These are phyloP conservation scores for Penicillium mononematosum DNA, from an alignment of 495 filamentous ascomycete species.

Conservation along the genomic window DNA sequence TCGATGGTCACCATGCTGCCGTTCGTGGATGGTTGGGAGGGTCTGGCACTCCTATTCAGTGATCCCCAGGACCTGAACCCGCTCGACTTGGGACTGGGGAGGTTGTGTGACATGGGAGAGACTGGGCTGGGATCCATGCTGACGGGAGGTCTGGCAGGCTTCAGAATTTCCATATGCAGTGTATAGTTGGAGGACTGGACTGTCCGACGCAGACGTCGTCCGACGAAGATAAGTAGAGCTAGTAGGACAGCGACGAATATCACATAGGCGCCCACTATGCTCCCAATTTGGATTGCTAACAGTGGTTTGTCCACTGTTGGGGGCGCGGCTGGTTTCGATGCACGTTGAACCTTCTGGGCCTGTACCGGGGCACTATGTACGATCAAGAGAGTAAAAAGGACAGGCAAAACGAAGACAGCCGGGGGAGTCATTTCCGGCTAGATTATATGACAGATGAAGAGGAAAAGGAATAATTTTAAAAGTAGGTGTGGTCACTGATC, in stretches of 20 bases:
- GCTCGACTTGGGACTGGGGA: conserved; percentile 43
- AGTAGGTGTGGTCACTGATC: conserved; percentile 26
- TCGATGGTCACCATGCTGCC: conserved; percentile 66
- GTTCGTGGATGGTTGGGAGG: conserved; percentile 41
- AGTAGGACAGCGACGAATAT: conserved; percentile 68
- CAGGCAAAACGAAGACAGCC: conserved; percentile 14
- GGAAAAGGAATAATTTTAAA: conserved; percentile 19
- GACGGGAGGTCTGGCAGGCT: conserved; percentile 50
- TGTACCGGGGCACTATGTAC: conserved; percentile 14
- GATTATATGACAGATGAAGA: conserved; percentile 15
- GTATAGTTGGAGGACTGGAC: conserved; percentile 53
- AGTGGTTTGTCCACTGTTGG: conserved; percentile 50
- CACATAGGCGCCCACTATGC: conserved; percentile 77
- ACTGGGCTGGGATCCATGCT: conserved; percentile 50
- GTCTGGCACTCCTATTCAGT: conserved; percentile 32
- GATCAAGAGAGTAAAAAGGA: conserved; percentile 13
- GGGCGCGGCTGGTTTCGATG: conserved; percentile 8
- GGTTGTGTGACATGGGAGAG: conserved; percentile 39
- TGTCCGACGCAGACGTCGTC: conserved; percentile 55
- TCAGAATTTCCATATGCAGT: conserved; percentile 63
- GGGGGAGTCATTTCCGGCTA: conserved; percentile 23
- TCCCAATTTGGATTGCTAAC: conserved; percentile 73
- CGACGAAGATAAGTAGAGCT: conserved; percentile 62
- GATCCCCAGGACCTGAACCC: conserved; percentile 46
- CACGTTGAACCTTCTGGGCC: conserved; percentile 14